phyloP scores from a whole-genome alignment of 2,329 filamentous ascomycete genomes.

The Aspergillus arachidicola region DNA sequence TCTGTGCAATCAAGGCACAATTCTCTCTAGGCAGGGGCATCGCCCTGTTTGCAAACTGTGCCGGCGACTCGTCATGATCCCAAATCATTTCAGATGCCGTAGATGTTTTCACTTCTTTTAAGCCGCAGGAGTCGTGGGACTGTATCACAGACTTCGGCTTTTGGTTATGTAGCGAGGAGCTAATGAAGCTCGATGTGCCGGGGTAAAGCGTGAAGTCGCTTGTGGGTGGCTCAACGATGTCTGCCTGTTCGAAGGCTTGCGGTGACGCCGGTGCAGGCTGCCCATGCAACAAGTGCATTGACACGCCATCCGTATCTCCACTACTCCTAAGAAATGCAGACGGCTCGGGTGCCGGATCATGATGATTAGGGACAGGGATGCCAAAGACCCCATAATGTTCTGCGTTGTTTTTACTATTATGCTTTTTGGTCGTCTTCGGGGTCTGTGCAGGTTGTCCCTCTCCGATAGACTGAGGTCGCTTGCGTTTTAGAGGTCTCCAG shows the following conservation, averaged over 20 bases:
- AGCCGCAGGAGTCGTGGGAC: no score
- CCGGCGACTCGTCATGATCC: neutral
- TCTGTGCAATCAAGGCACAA: neutral
- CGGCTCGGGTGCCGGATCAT: neutral
- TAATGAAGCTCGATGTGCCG: neutral
- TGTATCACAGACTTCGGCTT: neutral
- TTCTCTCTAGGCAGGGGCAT: neutral
- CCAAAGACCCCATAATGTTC: neutral
- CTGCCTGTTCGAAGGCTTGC: neutral
- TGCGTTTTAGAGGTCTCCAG: constrained; percentile 8
- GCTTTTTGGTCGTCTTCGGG: no score
- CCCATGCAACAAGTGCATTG: neutral
- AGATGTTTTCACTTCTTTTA: neutral
- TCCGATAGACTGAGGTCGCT: neutral
- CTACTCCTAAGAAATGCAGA: neutral
- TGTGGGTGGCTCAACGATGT: neutral
- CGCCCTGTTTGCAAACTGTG: neutral
- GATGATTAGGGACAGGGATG: neutral
- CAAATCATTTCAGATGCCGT: neutral
- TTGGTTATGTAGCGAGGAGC: neutral
- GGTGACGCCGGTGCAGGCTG: neutral
- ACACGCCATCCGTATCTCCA: neutral
- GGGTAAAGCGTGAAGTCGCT: neutral
- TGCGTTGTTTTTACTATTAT: neutral
- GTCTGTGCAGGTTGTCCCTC: neutral